phyloP scores from a whole-genome alignment of 1,284 basidiomycete species.

The Ustilago nuda region DNA sequence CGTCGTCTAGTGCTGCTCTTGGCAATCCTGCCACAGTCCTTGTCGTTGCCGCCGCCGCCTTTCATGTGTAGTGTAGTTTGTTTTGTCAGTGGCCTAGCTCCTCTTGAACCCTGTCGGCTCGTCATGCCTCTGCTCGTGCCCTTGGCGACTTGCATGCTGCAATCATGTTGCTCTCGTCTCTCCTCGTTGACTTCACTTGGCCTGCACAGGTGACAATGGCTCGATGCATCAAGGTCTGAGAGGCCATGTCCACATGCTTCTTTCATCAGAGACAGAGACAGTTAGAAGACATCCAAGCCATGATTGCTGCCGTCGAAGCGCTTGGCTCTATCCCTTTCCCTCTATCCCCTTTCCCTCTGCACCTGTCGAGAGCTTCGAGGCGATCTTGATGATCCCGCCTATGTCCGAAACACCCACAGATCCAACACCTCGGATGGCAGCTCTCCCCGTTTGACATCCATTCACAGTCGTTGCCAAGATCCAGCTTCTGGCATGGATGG shows the following conservation, averaged over 20 bases:
- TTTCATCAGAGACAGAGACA: slow-evolving; percentile 6
- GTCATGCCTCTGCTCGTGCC: slow-evolving; percentile 1
- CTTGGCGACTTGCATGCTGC: background rate
- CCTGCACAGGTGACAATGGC: slow-evolving; percentile 12
- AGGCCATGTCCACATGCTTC: slow-evolving; percentile 5
- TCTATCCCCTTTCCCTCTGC: background rate
- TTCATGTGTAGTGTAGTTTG: background rate
- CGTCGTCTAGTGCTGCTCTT: slow-evolving; percentile 17
- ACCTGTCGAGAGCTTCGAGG: background rate
- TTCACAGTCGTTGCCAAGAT: slow-evolving; percentile 7
- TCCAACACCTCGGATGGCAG: slow-evolving; percentile 8
- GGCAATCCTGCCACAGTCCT: slow-evolving; percentile 9
- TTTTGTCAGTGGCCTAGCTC: background rate
- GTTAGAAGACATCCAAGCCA: background rate
- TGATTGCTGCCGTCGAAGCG: background rate
- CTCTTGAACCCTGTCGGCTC: slow-evolving; percentile 2
- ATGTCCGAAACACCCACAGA: slow-evolving; percentile 37
- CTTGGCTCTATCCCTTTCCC: background rate
- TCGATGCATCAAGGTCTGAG: slow-evolving; percentile 7
- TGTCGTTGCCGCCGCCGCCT: slow-evolving; percentile 5
- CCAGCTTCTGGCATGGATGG: slow-evolving; percentile 2
- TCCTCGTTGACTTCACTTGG: slow-evolving; percentile 27
- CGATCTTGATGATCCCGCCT: slow-evolving; percentile 18
- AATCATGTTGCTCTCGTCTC: background rate
- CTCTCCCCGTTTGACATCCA: slow-evolving; percentile 18